Conservation (phyloP, 371 early-diverging fungal species). For the Apophysomyces elegans region DNA sequence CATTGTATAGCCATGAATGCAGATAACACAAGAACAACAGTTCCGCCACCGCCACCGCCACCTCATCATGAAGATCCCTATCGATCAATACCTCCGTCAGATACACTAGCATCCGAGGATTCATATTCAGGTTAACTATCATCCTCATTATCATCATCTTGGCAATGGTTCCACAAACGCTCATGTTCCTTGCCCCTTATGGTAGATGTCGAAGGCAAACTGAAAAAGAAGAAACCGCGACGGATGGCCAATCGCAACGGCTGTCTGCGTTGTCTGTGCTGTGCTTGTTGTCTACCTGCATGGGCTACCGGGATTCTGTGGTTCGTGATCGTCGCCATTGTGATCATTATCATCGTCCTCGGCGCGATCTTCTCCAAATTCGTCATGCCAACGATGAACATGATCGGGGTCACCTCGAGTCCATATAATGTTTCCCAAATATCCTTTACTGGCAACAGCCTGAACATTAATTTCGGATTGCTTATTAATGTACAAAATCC, state of each 20-base stretch:
- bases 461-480: slow-evolving; percentile 45
- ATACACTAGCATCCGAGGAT: background rate
- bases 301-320: slow-evolving; percentile 48
- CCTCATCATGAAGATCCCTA: background rate
- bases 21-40: background rate
- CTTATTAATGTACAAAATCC: slow-evolving; percentile 44
- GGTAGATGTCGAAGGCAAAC: slow-evolving; percentile 13
- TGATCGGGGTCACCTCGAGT: slow-evolving; percentile 32
- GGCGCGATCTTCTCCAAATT: slow-evolving; percentile 41
- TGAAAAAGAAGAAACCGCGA: slow-evolving; percentile 18
- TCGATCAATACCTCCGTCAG: background rate
- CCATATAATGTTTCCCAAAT: slow-evolving; percentile 31
- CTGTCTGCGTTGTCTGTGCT: slow-evolving; percentile 44
- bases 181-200: slow-evolving; percentile 1
- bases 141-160: background rate
- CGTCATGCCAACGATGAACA: slow-evolving; percentile 39
- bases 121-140: background rate
- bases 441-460: slow-evolving; percentile 24
- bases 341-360: slow-evolving; percentile 42
- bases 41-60: slow-evolving; percentile 7
- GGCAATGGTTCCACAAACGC: background rate
- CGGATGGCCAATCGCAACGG: slow-evolving; percentile 37
- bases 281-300: slow-evolving; percentile 48
- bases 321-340: slow-evolving; percentile 44
- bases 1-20: background rate